phyloP scores from a whole-genome alignment of 164 flowering plant genomes.

The Kingdonia uniflora region DNA sequence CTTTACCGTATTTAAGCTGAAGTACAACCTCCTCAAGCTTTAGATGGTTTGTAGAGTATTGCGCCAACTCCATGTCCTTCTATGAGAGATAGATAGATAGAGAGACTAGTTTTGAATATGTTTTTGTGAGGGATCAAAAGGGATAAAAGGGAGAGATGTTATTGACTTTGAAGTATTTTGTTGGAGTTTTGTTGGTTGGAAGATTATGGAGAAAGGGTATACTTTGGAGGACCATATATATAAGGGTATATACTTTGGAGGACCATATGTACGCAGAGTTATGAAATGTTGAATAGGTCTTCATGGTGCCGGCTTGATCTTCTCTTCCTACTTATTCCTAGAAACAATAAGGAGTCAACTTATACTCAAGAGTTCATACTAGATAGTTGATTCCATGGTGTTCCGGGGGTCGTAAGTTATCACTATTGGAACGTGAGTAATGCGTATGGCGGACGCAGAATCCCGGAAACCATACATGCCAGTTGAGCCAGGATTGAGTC shows the following conservation, averaged over 20 bases:
- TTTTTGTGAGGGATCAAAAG: not conserved
- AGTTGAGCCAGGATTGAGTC: too few species aligned
- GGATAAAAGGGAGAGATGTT: not conserved
- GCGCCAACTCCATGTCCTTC: not conserved
- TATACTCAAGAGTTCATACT: too few species aligned
- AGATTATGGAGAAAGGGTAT: not conserved
- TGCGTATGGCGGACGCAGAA: too few species aligned
- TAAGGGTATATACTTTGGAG: not conserved
- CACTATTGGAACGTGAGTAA: too few species aligned
- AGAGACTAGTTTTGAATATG: not conserved
- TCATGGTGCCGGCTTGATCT: too few species aligned
- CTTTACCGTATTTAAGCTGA: slow-evolving; percentile 46
- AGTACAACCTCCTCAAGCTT: slow-evolving; percentile 33
- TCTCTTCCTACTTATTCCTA: too few species aligned
- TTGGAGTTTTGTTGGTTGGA: not conserved
- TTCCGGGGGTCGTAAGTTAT: too few species aligned
- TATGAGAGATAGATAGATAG: not conserved
- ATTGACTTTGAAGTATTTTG: not conserved
- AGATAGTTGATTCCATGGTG: too few species aligned
- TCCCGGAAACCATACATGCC: too few species aligned
- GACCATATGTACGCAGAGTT: not conserved
- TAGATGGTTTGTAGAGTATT: slow-evolving; percentile 3
- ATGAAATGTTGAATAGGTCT: too few species aligned
- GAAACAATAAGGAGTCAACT: too few species aligned
- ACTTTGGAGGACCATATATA: not conserved